These are phyloP conservation scores for Carex myosuroides DNA, from an alignment of 176 grass and related monocot species.

Conservation along the genomic window DNA sequence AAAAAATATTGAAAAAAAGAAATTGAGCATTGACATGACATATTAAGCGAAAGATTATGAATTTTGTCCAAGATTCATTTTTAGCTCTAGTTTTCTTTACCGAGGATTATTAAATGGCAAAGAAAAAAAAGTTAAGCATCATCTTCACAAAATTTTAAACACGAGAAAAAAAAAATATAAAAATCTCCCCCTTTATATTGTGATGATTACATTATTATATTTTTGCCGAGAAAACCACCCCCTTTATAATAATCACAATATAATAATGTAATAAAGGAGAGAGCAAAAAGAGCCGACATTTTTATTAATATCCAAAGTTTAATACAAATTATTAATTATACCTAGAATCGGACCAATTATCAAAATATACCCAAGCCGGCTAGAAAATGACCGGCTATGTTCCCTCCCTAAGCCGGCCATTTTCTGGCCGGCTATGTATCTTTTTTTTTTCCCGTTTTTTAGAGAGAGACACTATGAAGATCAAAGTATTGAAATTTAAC, in stretches of 20 bases:
- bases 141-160: background rate
- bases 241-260: background rate
- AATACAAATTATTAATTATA: too few species aligned
- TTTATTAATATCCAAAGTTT: too few species aligned
- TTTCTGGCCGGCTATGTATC: too few species aligned
- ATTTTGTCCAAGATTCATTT: background rate
- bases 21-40: background rate
- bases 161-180: background rate
- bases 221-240: background rate
- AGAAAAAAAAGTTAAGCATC: background rate
- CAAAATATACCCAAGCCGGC: too few species aligned
- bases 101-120: background rate
- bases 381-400: too few species aligned
- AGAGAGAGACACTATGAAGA: too few species aligned
- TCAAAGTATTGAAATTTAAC: too few species aligned
- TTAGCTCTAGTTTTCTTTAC: background rate
- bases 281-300: slow-evolving; percentile 2
- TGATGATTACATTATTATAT: background rate
- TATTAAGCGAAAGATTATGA: background rate
- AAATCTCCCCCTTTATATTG: background rate
- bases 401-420: too few species aligned
- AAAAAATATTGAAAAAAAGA: background rate
- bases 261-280: background rate
- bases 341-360: too few species aligned
- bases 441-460: too few species aligned